Evolutionary conservation across 495 filamentous ascomycete genomes (phyloP), one percentile per base, ranked within the genome.

Genomic region (Penicillium dipodomyicola): DNA sequence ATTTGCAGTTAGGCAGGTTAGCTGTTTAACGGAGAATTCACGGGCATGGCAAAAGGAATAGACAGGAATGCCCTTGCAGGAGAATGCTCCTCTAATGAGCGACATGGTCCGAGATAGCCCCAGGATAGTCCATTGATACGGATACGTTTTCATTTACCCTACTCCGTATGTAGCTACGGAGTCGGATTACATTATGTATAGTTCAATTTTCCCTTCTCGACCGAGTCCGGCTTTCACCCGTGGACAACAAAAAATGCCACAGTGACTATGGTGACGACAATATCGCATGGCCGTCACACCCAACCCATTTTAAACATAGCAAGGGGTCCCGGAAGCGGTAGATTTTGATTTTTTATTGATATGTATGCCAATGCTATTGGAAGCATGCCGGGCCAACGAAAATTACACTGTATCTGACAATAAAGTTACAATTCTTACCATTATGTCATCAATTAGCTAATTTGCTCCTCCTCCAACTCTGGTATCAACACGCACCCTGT

Each of bases 251-350:
- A 39, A 59, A 49, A 54, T 40, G 19, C 15, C 49, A 52, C 49
- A 1, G 35, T 40, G 20, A n/a, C 37, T 40, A 19, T 15, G 15
- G 25, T 52, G 50, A 52, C 50, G 50, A 32, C 37, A 52, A 4
- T 32, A 52, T 49, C 44, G 43, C 35, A 33, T 42, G 22, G 43
- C 46, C 8, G 23, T 54, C 32, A 22, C 23, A 49, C 50, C 20
- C 43, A 14, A 49, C 15, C 29, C 42, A 47, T 58, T 44, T 33
- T 48, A 51, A 41, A 37, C 20, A 49, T 56, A 56, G 49, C 57
- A 63, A 65, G 63, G 63, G 60, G 54, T 52, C 60, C 29, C 60
- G 63, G 46, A 65, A 63, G 29, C 60, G 52, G 63, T 32, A 56
- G 63, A 56, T 27, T 15, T 29, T 33, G 41, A 17, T 54, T 45